Percentiles rank a stretch among this genome's conserved stretches.
Evolutionary conservation across 2,329 filamentous ascomycete species (phyloP).

Genomic region (Elsinoe australis): DNA sequence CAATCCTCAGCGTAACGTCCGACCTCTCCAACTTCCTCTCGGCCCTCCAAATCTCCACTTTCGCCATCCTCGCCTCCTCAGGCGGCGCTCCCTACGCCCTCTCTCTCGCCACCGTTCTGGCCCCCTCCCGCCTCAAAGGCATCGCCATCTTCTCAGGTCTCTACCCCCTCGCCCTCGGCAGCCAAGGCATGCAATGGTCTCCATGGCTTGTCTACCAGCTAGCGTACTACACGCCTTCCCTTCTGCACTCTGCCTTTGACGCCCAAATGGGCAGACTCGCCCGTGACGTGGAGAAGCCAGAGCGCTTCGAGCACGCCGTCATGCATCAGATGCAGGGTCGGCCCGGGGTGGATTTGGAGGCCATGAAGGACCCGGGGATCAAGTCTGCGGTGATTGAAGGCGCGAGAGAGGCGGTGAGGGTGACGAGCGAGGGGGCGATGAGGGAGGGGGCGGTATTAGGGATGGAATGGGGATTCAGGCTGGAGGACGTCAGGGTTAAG

Average conservation of each 20-base stretch:
- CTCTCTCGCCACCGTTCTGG: not conserved
- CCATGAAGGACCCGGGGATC: not conserved
- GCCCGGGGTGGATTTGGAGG: constrained; percentile 3
- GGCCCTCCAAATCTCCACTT: not conserved
- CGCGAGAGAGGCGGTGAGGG: not conserved
- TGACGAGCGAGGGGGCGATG: not conserved
- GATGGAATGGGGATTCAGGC: constrained; percentile 5
- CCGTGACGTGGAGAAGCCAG: not conserved
- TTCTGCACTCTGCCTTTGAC: not conserved
- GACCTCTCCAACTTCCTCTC: constrained; percentile 10
- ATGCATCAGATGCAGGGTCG: not conserved
- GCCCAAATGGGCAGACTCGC: not conserved
- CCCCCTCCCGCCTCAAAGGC: not conserved
- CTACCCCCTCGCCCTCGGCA: not conserved
- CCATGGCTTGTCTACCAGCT: constrained; percentile 2
- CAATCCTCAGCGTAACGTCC: not conserved
- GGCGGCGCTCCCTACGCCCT: not conserved
- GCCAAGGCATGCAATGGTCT: not conserved
- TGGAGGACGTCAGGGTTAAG: not conserved
- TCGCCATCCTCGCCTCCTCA: not conserved
- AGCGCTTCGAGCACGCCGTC: not conserved
- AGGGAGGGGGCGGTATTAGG: not conserved
- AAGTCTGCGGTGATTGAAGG: constrained; percentile 4
- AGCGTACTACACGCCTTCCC: not conserved
- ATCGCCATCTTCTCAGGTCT: not conserved